Evolutionary conservation across 2,329 filamentous ascomycete species (phyloP), one percentile per base, ranked within the genome.

Genomic region (Orbilia ellipsospora): DNA sequence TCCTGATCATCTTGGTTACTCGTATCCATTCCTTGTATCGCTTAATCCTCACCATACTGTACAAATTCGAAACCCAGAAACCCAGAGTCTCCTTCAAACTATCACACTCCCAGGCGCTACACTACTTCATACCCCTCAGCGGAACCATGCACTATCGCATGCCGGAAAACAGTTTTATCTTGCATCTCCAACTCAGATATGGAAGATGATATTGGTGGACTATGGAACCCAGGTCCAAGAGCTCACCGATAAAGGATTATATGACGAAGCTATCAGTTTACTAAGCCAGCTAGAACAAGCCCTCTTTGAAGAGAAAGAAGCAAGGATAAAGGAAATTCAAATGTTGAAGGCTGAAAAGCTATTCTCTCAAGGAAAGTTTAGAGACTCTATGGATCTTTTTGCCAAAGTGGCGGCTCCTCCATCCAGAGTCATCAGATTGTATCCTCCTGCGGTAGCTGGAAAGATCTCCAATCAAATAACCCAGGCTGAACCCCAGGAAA

Each of bases 101-200:
- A 90, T 99, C 61, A 85, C 89, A 5, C 86, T 99, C 10, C 92
- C 92, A 0, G 92, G 90, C 13, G 94, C 94, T 0, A 92, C 88
- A 36, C 90, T 94, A 77, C 85, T 99, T 69, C 93, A 98, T 81
- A 95, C 98, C 26, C 93, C 94, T 0, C 93, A 96, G 59, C 94
- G 94, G 0, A 96, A 93, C 18, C 91, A 94, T 77, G 97, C 94
- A 80, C 85, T 99, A n/a, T 92, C 94, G 0, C 95, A 99, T 83
- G 94, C 93, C 0, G 95, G 92, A 2, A 99, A 99, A 81, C 94
- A 94, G 0, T 99, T 99, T 79, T 87, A 98, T 73, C 93, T 98
- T 61, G 90, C 91, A 18, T 97, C 94, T 80, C 95, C 98, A 67
- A 87, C 95, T 52, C 91, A 88, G 40, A 92, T 99, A 44, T 99